Evolutionary conservation across 164 flowering plant genomes (phyloP), one percentile per base, ranked within the genome.

Genomic region (Protea cynaroides): DNA sequence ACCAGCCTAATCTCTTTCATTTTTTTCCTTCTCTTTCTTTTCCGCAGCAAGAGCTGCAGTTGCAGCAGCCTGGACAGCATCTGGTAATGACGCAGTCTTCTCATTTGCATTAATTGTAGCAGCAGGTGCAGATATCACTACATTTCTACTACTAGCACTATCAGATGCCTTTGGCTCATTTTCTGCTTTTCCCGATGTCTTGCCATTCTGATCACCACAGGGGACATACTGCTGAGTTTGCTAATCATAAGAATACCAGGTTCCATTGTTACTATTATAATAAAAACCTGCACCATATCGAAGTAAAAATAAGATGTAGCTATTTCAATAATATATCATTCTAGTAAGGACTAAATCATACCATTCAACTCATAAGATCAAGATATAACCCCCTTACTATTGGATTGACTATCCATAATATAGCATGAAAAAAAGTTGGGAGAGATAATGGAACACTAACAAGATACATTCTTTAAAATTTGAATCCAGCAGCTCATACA

Each of bases 31-130:
- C 76, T 92, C 97, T 74, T 83, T 95, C 84, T 92, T 95, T 74
- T 95, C 99, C n/a, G 97, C 96, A 47, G 99, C 97, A 69, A 86
- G 68, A 61, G 99, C 99, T 34, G 97, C 99, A 4, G 83, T 67
- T 5, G 97, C 97, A 61, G 99, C 99, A 74, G 99, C 99, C 76
- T 89, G 97, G 62, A 95, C 92, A n/a, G 99, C 97, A 84, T 92
- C 97, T 52, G 96, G 87, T 64, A 95, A 69, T 0, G 97, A 92
- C 50, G 92, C 79, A 63, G 84, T 69, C 62, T 88, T 92, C 64
- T 91, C 96, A 72, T 37, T 73, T 24, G 84, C 74, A 59, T 80
- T 71, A 68, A 84, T 73, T 25, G 92, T 89, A 59, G 95, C 84
- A 75, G 99, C 96, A 55, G 97, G 96, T 22, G 99, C 99, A 78